Evolutionary conservation across 2,329 filamentous ascomycete genomes (phyloP).

Genomic region (Sclerotinia sclerotiorum): DNA sequence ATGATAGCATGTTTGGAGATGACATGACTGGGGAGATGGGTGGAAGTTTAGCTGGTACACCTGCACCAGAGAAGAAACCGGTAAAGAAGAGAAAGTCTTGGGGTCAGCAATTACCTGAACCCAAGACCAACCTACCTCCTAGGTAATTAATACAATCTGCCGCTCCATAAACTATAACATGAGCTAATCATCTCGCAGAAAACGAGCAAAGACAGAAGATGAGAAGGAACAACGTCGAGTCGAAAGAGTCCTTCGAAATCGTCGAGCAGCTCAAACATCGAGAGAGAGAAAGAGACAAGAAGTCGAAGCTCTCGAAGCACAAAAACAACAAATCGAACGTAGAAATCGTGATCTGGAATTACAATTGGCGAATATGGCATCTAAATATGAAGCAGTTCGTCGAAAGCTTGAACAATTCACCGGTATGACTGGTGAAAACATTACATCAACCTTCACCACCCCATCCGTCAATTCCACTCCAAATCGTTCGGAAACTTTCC

Average conservation of each 20-base stretch:
- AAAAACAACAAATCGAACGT: constrained; percentile 64
- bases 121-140: constrained; percentile 93
- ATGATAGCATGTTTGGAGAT: constrained; percentile 39
- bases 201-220: constrained; percentile 97
- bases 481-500: constrained; percentile 45
- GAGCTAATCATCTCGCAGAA: constrained; percentile 51
- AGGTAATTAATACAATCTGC: constrained; percentile 54
- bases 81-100: constrained; percentile 97
- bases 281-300: constrained; percentile 66
- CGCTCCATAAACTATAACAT: constrained; percentile 16
- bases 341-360: constrained; percentile 70
- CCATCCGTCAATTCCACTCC: constrained; percentile 47
- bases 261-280: constrained; percentile 93
- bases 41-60: constrained; percentile 35
- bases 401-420: constrained; percentile 35
- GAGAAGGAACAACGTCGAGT: constrained; percentile 98
- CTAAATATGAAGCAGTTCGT: constrained; percentile 35
- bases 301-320: constrained; percentile 76
- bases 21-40: constrained; percentile 17
- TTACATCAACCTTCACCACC: constrained; percentile 42
- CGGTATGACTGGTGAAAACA: constrained; percentile 29
- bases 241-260: constrained; percentile 94
- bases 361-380: constrained; percentile 47
- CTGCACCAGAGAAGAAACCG: constrained; percentile 63
- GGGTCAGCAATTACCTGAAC: constrained; percentile 94